phyloP scores from a whole-genome alignment of 192 early-diverging fungal species.

The Ambispora gerdemannii region DNA sequence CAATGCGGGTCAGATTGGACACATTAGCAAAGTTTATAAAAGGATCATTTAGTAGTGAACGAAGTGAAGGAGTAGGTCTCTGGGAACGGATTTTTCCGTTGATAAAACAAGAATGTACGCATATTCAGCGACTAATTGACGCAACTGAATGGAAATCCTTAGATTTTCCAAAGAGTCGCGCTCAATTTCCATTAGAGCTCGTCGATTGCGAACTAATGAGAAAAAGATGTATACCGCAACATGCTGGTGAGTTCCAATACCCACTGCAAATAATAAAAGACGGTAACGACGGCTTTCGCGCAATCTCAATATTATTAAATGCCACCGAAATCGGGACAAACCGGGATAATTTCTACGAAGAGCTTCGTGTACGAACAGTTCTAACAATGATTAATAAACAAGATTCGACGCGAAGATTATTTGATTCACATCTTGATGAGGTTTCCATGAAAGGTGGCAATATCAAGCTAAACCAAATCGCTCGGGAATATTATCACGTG shows the following conservation, averaged over 20 bases:
- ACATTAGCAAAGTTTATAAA: too few relatives aligned
- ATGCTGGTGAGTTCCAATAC: slow-evolving; percentile 4
- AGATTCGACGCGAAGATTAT: neutral
- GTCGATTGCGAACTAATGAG: neutral
- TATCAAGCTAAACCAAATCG: neutral
- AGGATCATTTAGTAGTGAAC: too few relatives aligned
- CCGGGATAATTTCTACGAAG: neutral
- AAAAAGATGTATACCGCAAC: neutral
- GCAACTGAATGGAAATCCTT: slow-evolving; percentile 3
- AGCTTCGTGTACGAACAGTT: neutral
- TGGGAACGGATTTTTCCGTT: slow-evolving; percentile 4
- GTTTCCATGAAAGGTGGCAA: slow-evolving; percentile 9
- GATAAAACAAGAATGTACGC: slow-evolving; percentile 3
- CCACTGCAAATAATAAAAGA: neutral
- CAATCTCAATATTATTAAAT: slow-evolving; percentile 9
- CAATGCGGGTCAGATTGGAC: too few relatives aligned
- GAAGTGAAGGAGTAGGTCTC: neutral
- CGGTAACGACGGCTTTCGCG: slow-evolving; percentile 5
- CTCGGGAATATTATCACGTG: neutral
- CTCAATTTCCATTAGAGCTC: neutral
- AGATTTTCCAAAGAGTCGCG: neutral
- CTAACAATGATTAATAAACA: slow-evolving; percentile 6
- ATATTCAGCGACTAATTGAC: slow-evolving; percentile 3
- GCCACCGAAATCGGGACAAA: too few relatives aligned
- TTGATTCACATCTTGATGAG: slow-evolving; percentile 1